These are phyloP conservation scores for Arachnomyces sp. DNA, from an alignment of 2,329 filamentous ascomycete genomes.

Conservation along the genomic window DNA sequence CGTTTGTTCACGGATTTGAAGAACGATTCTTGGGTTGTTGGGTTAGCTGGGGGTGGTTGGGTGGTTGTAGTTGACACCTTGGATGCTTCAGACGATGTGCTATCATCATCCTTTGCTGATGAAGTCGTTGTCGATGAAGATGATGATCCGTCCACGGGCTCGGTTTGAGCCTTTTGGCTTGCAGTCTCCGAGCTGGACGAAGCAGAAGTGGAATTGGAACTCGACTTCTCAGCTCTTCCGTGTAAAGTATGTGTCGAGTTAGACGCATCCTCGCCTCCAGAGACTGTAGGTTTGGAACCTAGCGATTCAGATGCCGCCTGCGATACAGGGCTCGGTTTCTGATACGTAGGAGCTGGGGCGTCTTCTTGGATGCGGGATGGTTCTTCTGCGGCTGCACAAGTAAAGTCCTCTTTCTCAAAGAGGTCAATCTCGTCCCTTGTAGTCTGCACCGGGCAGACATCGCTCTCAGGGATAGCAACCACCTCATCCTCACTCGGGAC, in stretches of 20 bases:
- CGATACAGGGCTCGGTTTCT: too few relatives aligned
- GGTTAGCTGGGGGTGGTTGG: conserved; percentile 50
- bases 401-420: background rate
- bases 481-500: background rate
- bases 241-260: conserved; percentile 14
- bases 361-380: background rate
- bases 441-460: background rate
- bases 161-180: conserved; percentile 15
- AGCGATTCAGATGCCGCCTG: background rate
- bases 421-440: conserved; percentile 3
- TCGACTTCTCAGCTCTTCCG: conserved; percentile 14
- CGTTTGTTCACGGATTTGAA: conserved; percentile 96
- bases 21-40: conserved; percentile 92
- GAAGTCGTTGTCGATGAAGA: background rate
- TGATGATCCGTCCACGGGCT: conserved; percentile 5
- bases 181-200: conserved; percentile 12
- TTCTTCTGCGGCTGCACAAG: background rate
- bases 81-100: background rate
- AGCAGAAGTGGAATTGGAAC: conserved; percentile 10
- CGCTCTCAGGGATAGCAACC: too few relatives aligned
- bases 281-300: background rate
- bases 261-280: conserved; percentile 3
- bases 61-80: conserved; percentile 30
- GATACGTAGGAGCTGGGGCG: background rate
- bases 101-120: background rate